Evolutionary conservation across 768 basidiomycete genomes (phyloP).

Genomic region (Pisolithus tinctorius): DNA sequence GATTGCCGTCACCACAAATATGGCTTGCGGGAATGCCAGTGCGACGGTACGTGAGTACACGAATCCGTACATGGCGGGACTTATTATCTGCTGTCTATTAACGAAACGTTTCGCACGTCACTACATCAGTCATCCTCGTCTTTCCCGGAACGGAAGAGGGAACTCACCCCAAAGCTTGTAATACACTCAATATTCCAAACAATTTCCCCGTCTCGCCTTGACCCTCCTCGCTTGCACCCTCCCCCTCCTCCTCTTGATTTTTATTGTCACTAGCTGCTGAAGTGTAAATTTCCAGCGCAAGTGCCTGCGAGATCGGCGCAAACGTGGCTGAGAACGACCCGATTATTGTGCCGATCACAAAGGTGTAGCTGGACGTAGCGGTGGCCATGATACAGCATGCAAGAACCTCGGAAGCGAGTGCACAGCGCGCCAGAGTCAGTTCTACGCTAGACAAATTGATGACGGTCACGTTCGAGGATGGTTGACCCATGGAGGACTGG

Average conservation of each 20-base stretch:
- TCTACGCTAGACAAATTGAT: slow-evolving; percentile 52
- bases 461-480: background rate
- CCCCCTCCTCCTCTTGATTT: slow-evolving; percentile 11
- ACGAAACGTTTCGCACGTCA: background rate
- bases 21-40: slow-evolving; percentile 50
- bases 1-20: slow-evolving; percentile 54
- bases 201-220: slow-evolving; percentile 59
- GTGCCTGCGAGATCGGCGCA: slow-evolving; percentile 59
- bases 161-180: slow-evolving; percentile 58
- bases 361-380: slow-evolving; percentile 40
- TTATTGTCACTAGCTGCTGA: background rate
- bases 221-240: slow-evolving; percentile 34
- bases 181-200: slow-evolving; percentile 74
- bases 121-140: background rate
- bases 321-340: slow-evolving; percentile 59
- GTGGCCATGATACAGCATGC: slow-evolving; percentile 46
- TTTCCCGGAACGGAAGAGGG: background rate
- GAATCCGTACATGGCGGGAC: slow-evolving; percentile 67
- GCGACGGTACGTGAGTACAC: slow-evolving; percentile 68
- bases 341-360: slow-evolving; percentile 43
- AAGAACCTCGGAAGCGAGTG: slow-evolving; percentile 49
- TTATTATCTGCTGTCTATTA: slow-evolving; percentile 56
- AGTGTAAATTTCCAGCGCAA: slow-evolving; percentile 62
- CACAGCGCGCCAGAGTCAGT: slow-evolving; percentile 57
- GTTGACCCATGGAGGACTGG: slow-evolving; percentile 3